phyloP scores from a whole-genome alignment of 257 asterid species.

The Penstemon barbatus region DNA sequence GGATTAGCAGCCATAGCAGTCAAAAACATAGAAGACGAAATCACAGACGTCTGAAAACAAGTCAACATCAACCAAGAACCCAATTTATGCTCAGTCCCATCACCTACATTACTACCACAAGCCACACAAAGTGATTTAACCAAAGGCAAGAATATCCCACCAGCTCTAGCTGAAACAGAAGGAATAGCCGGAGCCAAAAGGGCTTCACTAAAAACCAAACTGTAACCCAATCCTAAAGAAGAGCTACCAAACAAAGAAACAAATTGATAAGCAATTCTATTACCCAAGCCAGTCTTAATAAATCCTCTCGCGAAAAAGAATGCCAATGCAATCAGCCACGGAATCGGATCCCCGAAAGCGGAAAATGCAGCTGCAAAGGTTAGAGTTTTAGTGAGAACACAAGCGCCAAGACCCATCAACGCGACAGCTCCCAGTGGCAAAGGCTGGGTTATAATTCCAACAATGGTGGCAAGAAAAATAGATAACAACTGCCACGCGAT shows the following conservation, averaged over 20 bases:
- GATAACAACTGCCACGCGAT: conserved; percentile 85
- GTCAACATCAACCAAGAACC: conserved; percentile 98
- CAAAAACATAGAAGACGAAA: conserved; percentile 89
- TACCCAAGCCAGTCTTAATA: conserved; percentile 89
- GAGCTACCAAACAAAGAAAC: conserved; percentile 87
- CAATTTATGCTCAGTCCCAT: conserved; percentile 82
- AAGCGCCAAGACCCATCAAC: conserved; percentile 81
- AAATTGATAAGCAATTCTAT: conserved; percentile 88
- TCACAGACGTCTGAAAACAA: conserved; percentile 89
- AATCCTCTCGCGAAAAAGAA: conserved; percentile 95
- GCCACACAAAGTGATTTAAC: conserved; percentile 92
- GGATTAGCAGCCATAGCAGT: conserved; percentile 99
- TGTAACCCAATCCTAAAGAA: conserved; percentile 81
- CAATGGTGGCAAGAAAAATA: conserved; percentile 86
- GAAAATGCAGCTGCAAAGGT: conserved; percentile 91
- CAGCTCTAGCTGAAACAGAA: conserved; percentile 93
- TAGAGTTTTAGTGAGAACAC: conserved; percentile 80
- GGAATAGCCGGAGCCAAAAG: conserved; percentile 96
- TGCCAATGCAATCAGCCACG: conserved; percentile 92
- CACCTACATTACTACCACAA: conserved; percentile 89
- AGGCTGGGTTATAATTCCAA: conserved; percentile 91
- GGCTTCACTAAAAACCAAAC: conserved; percentile 96
- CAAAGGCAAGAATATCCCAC: conserved; percentile 88
- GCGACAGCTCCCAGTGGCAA: conserved; percentile 95
- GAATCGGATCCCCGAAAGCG: conserved; percentile 95